Evolutionary conservation across 2,329 filamentous ascomycete genomes (phyloP), one percentile per base, ranked within the genome.

Genomic region (Colletotrichum sp.): DNA sequence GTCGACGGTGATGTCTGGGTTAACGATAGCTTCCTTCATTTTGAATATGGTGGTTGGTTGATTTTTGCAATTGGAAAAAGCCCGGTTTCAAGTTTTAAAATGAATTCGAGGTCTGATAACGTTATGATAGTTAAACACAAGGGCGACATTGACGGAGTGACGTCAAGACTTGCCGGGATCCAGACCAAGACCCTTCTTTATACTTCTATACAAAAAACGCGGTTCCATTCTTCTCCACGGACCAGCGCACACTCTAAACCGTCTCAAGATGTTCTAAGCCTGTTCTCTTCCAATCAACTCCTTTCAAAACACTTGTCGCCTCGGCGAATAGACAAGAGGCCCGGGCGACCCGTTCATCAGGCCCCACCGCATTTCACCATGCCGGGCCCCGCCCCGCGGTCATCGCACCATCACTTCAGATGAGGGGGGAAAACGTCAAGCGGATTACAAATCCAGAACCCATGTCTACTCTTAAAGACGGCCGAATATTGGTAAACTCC

Each of bases 21-120:
- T 55, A 8, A 78, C 76, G 21, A 78, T 69, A 15, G 76, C 77
- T 71, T 77, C 77, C 52, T 78, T 77, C 76, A 78, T 78, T 10
- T 26, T 78, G 30, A 2, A 1, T n/a, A n/a, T 9, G 13, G 30
- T 75, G 28, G 44, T 15, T 34, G 5, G 5, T 32, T 32, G 30
- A 12, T 32, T 12, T 6, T 2, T n/a, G n/a, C 10, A 32, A 28
- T 18, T 9, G 15, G 6, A 1, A 8, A 6, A 9, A 21, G 59
- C 13, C 5, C 12, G 16, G 15, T 15, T 2, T 55, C 49, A 28
- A 8, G 5, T 1, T 30, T 30, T 24, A 24, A 60, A 24, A 60
- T 2, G 15, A 44, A 28, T 0, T 5, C 6, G 9, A 49, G 39
- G 39, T n/a, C 18, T 18, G 13, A 16, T n/a, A 30, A 21, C 30